Conservation (phyloP, 495 filamentous ascomycete genomes). For the Sporormia fimetaria region DNA sequence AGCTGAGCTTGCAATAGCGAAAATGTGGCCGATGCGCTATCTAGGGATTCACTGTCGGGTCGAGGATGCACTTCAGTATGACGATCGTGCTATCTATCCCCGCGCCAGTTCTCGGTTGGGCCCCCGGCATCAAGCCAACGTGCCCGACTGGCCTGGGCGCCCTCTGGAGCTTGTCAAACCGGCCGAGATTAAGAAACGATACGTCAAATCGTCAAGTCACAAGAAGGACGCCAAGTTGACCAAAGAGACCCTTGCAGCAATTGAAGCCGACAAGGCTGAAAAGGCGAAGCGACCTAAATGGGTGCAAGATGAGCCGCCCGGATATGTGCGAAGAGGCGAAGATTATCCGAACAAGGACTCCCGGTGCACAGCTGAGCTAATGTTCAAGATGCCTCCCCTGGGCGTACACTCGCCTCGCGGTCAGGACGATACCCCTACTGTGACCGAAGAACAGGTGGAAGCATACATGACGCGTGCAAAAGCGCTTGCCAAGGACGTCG, state of each 20-base stretch:
- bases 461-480: constrained; percentile 64
- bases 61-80: constrained; percentile 93
- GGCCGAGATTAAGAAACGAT: constrained; percentile 69
- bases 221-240: constrained; percentile 61
- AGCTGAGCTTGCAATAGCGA: constrained; percentile 83
- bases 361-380: constrained; percentile 43
- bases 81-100: constrained; percentile 88
- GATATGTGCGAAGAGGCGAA: constrained; percentile 75
- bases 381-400: constrained; percentile 49
- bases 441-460: constrained; percentile 47
- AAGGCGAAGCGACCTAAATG: constrained; percentile 77
- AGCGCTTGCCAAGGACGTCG: constrained; percentile 47
- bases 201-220: constrained; percentile 47
- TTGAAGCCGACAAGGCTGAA: constrained; percentile 68
- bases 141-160: constrained; percentile 70
- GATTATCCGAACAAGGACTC: constrained; percentile 51
- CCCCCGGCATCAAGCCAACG: constrained; percentile 81
- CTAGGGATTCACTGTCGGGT: constrained; percentile 90
- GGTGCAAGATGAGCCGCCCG: constrained; percentile 81
- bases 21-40: constrained; percentile 94
- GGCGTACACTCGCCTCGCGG: constrained; percentile 42
- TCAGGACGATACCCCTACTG: constrained; percentile 38
- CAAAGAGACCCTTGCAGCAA: constrained; percentile 64
- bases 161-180: constrained; percentile 85
- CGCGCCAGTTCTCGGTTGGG: constrained; percentile 88